phyloP scores from a whole-genome alignment of 1,139 yeast species.

The Candida glucosophila region DNA sequence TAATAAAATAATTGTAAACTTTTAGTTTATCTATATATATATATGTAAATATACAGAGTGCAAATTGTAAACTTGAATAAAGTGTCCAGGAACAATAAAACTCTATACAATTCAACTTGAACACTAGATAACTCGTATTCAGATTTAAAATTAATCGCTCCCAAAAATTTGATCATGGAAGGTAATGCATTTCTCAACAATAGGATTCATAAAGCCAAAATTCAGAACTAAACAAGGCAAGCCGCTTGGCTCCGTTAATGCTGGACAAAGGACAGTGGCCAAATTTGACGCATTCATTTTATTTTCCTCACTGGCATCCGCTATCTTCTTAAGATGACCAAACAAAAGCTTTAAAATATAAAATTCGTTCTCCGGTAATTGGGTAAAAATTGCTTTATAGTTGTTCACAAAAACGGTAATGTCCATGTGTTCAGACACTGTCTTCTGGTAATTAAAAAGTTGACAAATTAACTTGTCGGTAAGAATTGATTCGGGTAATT shows the following conservation, averaged over 20 bases:
- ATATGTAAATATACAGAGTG: no score
- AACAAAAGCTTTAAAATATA: conserved; percentile 59
- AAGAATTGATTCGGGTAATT: conserved; percentile 79
- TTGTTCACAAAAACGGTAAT: conserved; percentile 18
- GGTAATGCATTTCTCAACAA: conserved; percentile 41
- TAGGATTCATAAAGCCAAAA: conserved; percentile 49
- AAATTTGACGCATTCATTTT: conserved; percentile 75
- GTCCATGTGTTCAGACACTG: conserved; percentile 7
- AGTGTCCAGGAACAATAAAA: no score
- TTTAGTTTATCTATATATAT: no score
- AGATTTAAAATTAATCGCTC: no score
- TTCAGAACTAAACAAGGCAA: conserved; percentile 40
- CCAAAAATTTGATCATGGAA: conserved; percentile 35
- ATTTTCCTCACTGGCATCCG: conserved; percentile 51
- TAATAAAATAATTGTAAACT: background rate
- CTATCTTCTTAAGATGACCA: conserved; percentile 59
- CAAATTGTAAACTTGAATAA: no score
- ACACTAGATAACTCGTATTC: no score
- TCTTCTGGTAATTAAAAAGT: conserved; percentile 35
- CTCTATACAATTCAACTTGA: no score
- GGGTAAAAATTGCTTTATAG: conserved; percentile 36
- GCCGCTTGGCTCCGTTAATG: conserved; percentile 49
- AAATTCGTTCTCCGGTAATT: conserved; percentile 59
- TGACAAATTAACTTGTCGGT: conserved; percentile 44
- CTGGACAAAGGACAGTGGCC: conserved; percentile 69